phyloP scores from a whole-genome alignment of 192 early-diverging fungal species.

The Backusella sp. region DNA sequence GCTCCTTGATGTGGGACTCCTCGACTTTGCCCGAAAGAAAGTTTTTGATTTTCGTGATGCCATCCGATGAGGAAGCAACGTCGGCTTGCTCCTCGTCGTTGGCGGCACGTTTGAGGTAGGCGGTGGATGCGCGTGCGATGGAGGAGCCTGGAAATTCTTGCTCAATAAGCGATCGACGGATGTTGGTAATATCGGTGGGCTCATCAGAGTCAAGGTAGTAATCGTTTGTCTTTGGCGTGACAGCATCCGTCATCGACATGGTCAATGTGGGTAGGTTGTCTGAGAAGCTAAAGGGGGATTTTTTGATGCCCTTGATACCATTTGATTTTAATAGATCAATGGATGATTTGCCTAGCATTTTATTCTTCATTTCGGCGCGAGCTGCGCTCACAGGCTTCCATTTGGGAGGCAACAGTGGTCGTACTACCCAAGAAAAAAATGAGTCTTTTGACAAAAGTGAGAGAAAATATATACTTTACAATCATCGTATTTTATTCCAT shows the following conservation, averaged over 20 bases:
- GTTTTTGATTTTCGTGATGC: not conserved
- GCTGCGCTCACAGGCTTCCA: not conserved
- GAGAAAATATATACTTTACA: constrained; percentile 14
- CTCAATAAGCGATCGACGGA: constrained; percentile 11
- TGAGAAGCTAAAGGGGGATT: not conserved
- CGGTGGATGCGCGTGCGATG: not conserved
- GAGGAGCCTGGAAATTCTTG: constrained; percentile 17
- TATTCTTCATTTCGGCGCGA: not conserved
- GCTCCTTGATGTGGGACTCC: not conserved
- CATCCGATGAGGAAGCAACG: not conserved
- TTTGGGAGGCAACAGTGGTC: not conserved
- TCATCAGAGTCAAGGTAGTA: constrained; percentile 15
- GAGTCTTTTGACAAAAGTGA: not conserved
- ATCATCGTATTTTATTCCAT: constrained; percentile 54
- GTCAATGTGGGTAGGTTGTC: not conserved
- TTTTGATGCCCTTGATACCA: not conserved
- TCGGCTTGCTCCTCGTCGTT: not conserved
- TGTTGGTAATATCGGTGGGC: constrained; percentile 18
- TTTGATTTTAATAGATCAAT: not conserved
- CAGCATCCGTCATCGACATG: not conserved
- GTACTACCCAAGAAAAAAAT: not conserved
- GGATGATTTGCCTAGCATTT: not conserved
- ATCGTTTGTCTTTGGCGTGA: constrained; percentile 12
- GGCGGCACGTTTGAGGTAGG: not conserved
- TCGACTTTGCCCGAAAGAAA: not conserved